Evolutionary conservation across 768 basidiomycete genomes (phyloP).

Genomic region (Tricholomella constricta): DNA sequence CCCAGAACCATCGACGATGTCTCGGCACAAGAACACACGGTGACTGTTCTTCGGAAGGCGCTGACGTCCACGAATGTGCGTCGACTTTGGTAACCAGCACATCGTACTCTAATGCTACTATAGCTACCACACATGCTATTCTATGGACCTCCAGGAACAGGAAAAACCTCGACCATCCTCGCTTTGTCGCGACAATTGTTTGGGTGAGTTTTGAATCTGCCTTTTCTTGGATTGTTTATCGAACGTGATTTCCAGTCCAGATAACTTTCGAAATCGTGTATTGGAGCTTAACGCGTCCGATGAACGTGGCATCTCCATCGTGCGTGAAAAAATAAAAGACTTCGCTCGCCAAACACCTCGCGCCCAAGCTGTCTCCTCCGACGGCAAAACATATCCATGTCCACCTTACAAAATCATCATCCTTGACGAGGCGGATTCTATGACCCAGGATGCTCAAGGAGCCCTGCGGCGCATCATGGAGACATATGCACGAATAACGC

Average conservation of each 20-base stretch:
- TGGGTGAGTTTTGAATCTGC: conserved; percentile 57
- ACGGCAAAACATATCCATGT: conserved; percentile 86
- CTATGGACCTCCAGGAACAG: conserved; percentile 98
- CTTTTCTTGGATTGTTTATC: not conserved
- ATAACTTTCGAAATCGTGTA: conserved; percentile 90
- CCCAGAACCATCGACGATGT: conserved; percentile 98
- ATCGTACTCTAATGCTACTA: not conserved
- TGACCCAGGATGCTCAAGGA: conserved; percentile 99
- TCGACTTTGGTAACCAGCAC: not conserved
- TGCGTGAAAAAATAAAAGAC: conserved; percentile 97
- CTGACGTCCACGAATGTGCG: conserved; percentile 88
- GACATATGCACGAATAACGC: conserved; percentile 94
- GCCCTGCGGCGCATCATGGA: conserved; percentile 99
- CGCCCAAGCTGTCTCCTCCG: conserved; percentile 71
- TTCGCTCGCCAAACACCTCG: conserved; percentile 93
- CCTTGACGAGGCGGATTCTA: conserved; percentile 97
- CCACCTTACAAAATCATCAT: conserved; percentile 99
- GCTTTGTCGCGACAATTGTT: conserved; percentile 93
- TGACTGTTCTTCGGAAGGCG: conserved; percentile 89
- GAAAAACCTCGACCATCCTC: conserved; percentile 97
- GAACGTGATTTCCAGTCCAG: conserved; percentile 60
- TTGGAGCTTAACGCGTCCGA: conserved; percentile 98
- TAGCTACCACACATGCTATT: conserved; percentile 99
- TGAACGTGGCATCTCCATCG: conserved; percentile 95
- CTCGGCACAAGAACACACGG: conserved; percentile 95